Evolutionary conservation across 1,284 basidiomycete species (phyloP).

Genomic region (Ceratobasidium sp.): DNA sequence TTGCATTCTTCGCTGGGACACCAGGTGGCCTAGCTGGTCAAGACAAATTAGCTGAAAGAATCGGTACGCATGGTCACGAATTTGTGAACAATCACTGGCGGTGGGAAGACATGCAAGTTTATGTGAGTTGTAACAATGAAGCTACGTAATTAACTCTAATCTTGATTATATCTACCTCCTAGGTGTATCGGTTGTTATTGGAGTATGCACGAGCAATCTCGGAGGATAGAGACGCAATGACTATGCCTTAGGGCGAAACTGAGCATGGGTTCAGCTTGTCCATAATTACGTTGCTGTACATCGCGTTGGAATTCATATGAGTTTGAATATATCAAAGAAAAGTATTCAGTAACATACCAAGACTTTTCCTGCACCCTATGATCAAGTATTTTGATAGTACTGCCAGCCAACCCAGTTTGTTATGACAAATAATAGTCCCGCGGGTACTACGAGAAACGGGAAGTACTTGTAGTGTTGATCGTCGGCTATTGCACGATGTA

Average conservation of each 20-base stretch:
- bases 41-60: slow-evolving; percentile 60
- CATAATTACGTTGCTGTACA: too few relatives aligned
- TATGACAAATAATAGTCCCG: slow-evolving; percentile 87
- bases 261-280: too few relatives aligned
- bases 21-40: slow-evolving; percentile 57
- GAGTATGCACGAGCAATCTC: slow-evolving; percentile 51
- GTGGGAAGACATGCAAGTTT: slow-evolving; percentile 64
- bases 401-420: slow-evolving; percentile 98
- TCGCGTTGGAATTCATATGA: too few relatives aligned
- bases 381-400: slow-evolving; percentile 87
- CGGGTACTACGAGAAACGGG: slow-evolving; percentile 80
- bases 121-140: slow-evolving; percentile 52
- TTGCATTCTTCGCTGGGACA: slow-evolving; percentile 63
- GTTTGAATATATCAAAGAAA: too few relatives aligned
- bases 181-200: slow-evolving; percentile 51
- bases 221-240: slow-evolving; percentile 48
- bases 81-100: slow-evolving; percentile 62
- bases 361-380: not conserved
- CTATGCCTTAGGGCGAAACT: too few relatives aligned
- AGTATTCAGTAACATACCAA: too few relatives aligned
- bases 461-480: slow-evolving; percentile 94
- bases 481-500: slow-evolving; percentile 68
- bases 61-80: slow-evolving; percentile 58
- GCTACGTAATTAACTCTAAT: not conserved
- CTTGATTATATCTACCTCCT: not conserved